phyloP scores from a whole-genome alignment of 2,329 filamentous ascomycete species.

The Phialophora macrospora region DNA sequence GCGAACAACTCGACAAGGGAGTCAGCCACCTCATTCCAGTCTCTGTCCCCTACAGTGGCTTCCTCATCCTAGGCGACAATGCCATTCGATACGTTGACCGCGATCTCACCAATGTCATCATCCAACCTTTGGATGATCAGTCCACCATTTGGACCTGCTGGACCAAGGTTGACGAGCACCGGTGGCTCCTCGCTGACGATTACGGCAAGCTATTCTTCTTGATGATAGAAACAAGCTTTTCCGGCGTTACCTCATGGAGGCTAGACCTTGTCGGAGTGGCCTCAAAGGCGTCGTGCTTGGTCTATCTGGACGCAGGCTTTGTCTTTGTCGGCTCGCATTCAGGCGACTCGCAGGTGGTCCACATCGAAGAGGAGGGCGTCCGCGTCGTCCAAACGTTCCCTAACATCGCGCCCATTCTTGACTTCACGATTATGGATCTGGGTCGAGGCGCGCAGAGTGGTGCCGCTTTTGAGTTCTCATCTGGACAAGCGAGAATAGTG shows the following conservation, averaged over 20 bases:
- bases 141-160: slow-evolving; percentile 90
- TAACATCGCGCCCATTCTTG: slow-evolving; percentile 89
- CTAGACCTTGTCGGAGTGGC: slow-evolving; percentile 70
- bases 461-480: slow-evolving; percentile 87
- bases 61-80: slow-evolving; percentile 79
- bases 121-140: slow-evolving; percentile 66
- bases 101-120: slow-evolving; percentile 68
- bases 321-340: slow-evolving; percentile 91
- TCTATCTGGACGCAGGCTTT: slow-evolving; percentile 74
- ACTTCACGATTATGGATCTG: slow-evolving; percentile 96
- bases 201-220: slow-evolving; percentile 86
- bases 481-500: slow-evolving; percentile 90
- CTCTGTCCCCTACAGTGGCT: slow-evolving; percentile 66
- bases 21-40: slow-evolving; percentile 67
- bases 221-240: slow-evolving; percentile 68
- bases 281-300: slow-evolving; percentile 75
- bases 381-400: slow-evolving; percentile 73
- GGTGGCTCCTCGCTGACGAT: slow-evolving; percentile 89
- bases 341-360: slow-evolving; percentile 85
- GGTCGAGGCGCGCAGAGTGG: slow-evolving; percentile 79
- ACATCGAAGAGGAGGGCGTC: slow-evolving; percentile 64
- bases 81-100: slow-evolving; percentile 85
- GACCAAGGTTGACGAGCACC: slow-evolving; percentile 78
- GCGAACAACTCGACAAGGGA: slow-evolving; percentile 62
- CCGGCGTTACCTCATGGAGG: slow-evolving; percentile 72